Base-by-base conservation (phyloP, 2,329 filamentous ascomycete genomes). In the Trichoderma koningiopsis region DNA sequence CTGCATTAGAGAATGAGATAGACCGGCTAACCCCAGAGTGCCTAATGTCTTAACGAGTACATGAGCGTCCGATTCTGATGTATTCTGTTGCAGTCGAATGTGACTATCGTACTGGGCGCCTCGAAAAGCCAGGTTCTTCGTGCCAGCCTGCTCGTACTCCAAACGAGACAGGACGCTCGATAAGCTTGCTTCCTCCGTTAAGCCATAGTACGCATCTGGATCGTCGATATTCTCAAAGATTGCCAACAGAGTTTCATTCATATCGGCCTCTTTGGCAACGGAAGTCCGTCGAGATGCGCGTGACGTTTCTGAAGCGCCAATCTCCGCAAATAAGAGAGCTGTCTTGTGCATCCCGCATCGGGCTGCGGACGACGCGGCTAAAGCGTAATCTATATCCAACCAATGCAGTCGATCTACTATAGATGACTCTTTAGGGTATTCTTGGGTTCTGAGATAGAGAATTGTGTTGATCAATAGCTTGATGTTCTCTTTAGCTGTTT, bases 171-270 rank as follows among this genome's bases (percentile, higher is more conserved):
- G 83, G 0, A 98, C 91, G 13, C 91, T 93, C 19, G 87, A 84
- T 19, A 99, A 81, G 69, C 89, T 94, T 7, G 93, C 87, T 52
- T 88, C 88, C 78, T 96, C 92, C 53, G 92, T 88, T 8, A 97
- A 86, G 4, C 96, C 96, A 76, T 99, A 99, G 78, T 97, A 99
- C 0, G 94, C 91, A 78, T 99, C 96, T 1, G 94, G 95, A 75
- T 99, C 96, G 76, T 97, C 94, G 58, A 99, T 92, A 71, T 93
- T 95, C 76, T 93, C 91, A 77, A 96, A 99, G 3, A 99, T 94
- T 0, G 87, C 84, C 56, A 97, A 85, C 14, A 98, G 83, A 1
- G 96, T 84, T 35, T 92, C 88, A 4, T 87, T 85, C 7, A 92
- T 87, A 31, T 89, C 81, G 58, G 83, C 77, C 72, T 86, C 81